These are phyloP conservation scores for Osmanthus fragrans DNA, from an alignment of 257 asterid species.

Conservation along the genomic window DNA sequence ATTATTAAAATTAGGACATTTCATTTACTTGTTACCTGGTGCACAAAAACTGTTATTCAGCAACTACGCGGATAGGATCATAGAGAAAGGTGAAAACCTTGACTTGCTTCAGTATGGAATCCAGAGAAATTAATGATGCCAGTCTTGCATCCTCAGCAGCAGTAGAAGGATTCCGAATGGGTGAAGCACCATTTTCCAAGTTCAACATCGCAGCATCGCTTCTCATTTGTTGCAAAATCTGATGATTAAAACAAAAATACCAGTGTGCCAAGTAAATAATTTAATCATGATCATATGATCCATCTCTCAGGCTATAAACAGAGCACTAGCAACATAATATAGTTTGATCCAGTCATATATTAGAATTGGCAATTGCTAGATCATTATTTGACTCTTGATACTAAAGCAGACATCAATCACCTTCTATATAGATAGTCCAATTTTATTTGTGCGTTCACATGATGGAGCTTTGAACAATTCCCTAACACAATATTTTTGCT, in stretches of 20 bases:
- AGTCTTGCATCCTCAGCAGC: slow-evolving; percentile 97
- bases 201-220: slow-evolving; percentile 65
- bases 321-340: slow-evolving; percentile 6
- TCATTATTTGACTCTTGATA: too few relatives aligned
- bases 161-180: slow-evolving; percentile 74
- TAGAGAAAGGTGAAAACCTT: slow-evolving; percentile 55
- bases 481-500: background rate
- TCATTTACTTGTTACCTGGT: slow-evolving; percentile 21
- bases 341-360: background rate
- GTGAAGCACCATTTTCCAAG: slow-evolving; percentile 74
- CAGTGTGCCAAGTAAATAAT: background rate
- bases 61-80: background rate
- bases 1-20: background rate
- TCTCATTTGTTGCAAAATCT: slow-evolving; percentile 96
- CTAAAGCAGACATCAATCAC: background rate
- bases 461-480: background rate
- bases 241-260: slow-evolving; percentile 23
- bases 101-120: slow-evolving; percentile 86
- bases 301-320: slow-evolving; percentile 3
- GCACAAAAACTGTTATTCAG: slow-evolving; percentile 18
- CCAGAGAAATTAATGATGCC: slow-evolving; percentile 91
- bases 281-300: background rate
- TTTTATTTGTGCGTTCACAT: background rate
- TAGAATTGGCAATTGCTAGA: background rate
- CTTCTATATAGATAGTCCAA: background rate